phyloP scores from a whole-genome alignment of 2,329 filamentous ascomycete species.

The Monilinia polystroma region DNA sequence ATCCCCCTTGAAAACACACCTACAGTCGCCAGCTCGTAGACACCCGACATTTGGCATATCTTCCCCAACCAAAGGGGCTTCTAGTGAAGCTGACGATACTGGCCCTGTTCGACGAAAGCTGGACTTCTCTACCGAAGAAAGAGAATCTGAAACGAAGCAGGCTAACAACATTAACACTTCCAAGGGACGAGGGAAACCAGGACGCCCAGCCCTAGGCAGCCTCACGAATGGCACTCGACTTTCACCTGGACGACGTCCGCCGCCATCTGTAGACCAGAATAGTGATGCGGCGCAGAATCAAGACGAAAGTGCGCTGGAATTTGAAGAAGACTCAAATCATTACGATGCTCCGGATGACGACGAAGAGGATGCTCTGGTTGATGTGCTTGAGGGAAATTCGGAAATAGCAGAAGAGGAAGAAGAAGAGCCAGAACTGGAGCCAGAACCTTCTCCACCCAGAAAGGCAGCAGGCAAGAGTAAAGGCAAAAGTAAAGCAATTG shows the following conservation, averaged over 20 bases:
- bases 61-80: slow-evolving; percentile 37
- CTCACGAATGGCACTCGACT: slow-evolving; percentile 31
- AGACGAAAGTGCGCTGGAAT: slow-evolving; percentile 53
- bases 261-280: slow-evolving; percentile 31
- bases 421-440: slow-evolving; percentile 26
- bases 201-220: slow-evolving; percentile 24
- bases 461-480: slow-evolving; percentile 18
- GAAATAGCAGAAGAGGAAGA: slow-evolving; percentile 22
- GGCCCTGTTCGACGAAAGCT: slow-evolving; percentile 37
- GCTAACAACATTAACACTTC: slow-evolving; percentile 7
- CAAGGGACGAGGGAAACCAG: slow-evolving; percentile 21
- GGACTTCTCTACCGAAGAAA: slow-evolving; percentile 37
- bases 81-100: slow-evolving; percentile 31
- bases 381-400: slow-evolving; percentile 32
- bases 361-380: slow-evolving; percentile 40
- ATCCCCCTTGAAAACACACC: slow-evolving; percentile 41
- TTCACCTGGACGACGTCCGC: slow-evolving; percentile 23
- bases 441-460: slow-evolving; percentile 9
- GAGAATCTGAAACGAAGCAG: slow-evolving; percentile 25
- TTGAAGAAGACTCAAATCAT: slow-evolving; percentile 33
- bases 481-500: slow-evolving; percentile 23
- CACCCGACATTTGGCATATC: slow-evolving; percentile 39
- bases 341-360: slow-evolving; percentile 30
- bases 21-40: slow-evolving; percentile 41
- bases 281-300: slow-evolving; percentile 44